Base-by-base conservation (phyloP, 140 eudicot genomes). In the Oenanthe javanica region DNA sequence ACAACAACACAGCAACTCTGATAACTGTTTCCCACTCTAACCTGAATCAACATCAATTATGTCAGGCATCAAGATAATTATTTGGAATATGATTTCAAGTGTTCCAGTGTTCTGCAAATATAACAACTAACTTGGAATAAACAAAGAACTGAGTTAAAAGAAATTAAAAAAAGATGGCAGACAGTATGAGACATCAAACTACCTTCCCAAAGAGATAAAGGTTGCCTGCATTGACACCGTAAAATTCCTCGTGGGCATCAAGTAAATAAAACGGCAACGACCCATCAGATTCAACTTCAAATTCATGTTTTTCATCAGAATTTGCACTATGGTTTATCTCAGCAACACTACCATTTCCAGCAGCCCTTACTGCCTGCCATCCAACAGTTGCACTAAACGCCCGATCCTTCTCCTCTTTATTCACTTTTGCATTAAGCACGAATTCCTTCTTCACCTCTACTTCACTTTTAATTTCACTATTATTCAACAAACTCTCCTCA, bases 201-300 rank as follows among this genome's bases (percentile, higher is more conserved):
- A 95, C 99, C 96, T 95, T 95, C 82, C 99, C 99, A 81, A 95
- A 95, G 51, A 95, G 89, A 91, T 91, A 95, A 11, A 95, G 66
- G 72, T 87, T 88, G 80, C 99, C 99, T 11, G 91, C 88, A 80
- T 95, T 95, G 25, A 87, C 82, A 72, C 97, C 97, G 80, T 72
- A 89, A 75, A 76, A 78, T 83, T 95, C 97, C 87, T 92, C 99
- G 47, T 92, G 89, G 36, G 97, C 97, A 89, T 92, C 99, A 52
- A 95, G 89, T 77, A 95, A 84, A 61, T 89, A 93, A 48, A 95
- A 93, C 51, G 96, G 96, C 86, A 95, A 54, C 6, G 93, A 95
- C 21, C 98, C 99, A 80, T 93, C 89, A 0, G 91, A 75, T 57
- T 95, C 93, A 82, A 91, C 84, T 15, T 84, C 93, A 79, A 95